Conservation (phyloP, 2,329 filamentous ascomycete species). For the Phialophora tarda region DNA sequence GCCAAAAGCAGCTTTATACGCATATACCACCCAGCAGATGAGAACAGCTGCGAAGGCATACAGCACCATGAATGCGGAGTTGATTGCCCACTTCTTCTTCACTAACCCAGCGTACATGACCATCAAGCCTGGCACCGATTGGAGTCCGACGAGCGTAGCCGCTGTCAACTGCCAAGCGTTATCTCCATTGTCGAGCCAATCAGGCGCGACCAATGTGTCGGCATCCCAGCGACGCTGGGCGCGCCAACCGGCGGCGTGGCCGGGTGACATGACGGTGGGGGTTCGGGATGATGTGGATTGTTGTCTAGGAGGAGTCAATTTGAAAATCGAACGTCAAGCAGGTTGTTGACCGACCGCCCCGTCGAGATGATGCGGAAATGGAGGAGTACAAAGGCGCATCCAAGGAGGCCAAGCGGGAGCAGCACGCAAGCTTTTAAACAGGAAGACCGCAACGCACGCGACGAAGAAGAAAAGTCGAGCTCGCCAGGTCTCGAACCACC, state of each 20-base stretch:
- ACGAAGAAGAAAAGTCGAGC: constrained; percentile 27
- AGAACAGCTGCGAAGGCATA: constrained; percentile 57
- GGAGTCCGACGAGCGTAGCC: constrained; percentile 56
- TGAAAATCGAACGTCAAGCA: neutral
- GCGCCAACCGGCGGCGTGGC: constrained; percentile 1
- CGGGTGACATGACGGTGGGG: constrained; percentile 3
- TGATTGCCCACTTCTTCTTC: constrained; percentile 56
- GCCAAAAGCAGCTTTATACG: constrained; percentile 57
- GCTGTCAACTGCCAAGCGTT: constrained; percentile 61
- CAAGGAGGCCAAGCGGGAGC: neutral
- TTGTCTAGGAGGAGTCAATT: neutral
- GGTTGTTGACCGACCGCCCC: neutral
- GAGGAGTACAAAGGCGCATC: constrained; percentile 3
- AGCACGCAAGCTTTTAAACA: constrained; percentile 14
- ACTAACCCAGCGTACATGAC: constrained; percentile 56
- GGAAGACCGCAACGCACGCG: constrained; percentile 17
- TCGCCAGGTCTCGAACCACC: constrained; percentile 12
- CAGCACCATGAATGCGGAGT: constrained; percentile 59
- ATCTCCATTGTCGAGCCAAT: constrained; percentile 54
- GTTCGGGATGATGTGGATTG: neutral
- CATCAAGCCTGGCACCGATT: constrained; percentile 57
- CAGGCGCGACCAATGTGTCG: constrained; percentile 34
- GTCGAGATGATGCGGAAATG: neutral
- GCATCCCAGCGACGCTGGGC: constrained; percentile 35
- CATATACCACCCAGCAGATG: constrained; percentile 58